These are phyloP conservation scores for Nelumbo lutea DNA, from an alignment of 164 flowering plant genomes.

Conservation along the genomic window DNA sequence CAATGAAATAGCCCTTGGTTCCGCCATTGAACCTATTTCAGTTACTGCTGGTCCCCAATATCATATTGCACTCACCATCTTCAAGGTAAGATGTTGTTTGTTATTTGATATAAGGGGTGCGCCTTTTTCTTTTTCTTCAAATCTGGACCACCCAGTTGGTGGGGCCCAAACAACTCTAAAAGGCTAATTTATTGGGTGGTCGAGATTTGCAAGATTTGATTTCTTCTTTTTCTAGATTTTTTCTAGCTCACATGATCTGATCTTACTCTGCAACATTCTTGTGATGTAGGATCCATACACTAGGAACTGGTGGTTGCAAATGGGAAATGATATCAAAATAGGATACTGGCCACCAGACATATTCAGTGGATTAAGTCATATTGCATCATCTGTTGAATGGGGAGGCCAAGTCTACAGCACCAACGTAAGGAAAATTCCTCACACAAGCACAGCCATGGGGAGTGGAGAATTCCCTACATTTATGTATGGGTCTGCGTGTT, in stretches of 20 bases:
- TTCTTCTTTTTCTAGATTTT: not conserved
- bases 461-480: conserved; percentile 25
- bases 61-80: conserved; percentile 31
- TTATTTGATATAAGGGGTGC: not conserved
- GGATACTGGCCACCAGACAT: conserved; percentile 50
- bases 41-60: conserved; percentile 24
- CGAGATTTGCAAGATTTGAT: not conserved
- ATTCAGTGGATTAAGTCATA: conserved; percentile 13
- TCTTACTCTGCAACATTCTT: not conserved
- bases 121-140: not conserved
- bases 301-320: conserved; percentile 45
- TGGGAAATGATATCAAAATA: conserved; percentile 27
- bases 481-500: conserved; percentile 13
- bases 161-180: too few species aligned
- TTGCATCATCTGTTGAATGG: conserved; percentile 34
- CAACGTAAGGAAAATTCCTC: conserved; percentile 22
- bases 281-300: conserved; percentile 31
- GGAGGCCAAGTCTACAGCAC: conserved; percentile 57
- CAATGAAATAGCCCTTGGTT: conserved; percentile 50
- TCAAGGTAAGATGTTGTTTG: conserved; percentile 23
- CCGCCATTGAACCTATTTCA: conserved; percentile 37
- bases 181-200: not conserved
- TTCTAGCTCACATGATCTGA: too few species aligned
- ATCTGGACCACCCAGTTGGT: not conserved
- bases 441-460: conserved; percentile 49